Evolutionary conservation across 345 rosid genomes (phyloP).

Genomic region (Syzygium oleosum): DNA sequence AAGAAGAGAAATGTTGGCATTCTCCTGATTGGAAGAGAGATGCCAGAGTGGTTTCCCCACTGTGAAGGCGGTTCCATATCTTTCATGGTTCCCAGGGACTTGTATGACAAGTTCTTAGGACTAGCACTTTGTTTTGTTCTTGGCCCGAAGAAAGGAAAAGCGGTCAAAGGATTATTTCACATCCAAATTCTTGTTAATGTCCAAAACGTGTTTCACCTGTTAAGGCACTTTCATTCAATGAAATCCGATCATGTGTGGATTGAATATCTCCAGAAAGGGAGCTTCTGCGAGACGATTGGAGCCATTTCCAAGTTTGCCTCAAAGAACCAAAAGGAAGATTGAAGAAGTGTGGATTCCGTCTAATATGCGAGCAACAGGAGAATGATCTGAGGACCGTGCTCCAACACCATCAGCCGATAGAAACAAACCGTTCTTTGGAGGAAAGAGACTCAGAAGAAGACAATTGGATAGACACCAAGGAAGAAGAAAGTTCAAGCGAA

Average conservation of each 20-base stretch:
- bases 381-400: not conserved
- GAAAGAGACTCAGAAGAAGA: not conserved
- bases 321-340: not conserved
- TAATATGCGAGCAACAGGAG: not conserved
- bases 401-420: not conserved
- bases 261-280: fast-evolving
- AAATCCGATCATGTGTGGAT: not conserved
- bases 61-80: not conserved
- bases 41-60: not conserved
- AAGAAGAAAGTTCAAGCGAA: not conserved
- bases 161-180: not conserved
- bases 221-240: too few species aligned
- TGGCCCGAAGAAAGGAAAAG: not conserved
- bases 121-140: not conserved
- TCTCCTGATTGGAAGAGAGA: not conserved
- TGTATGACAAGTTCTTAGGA: not conserved
- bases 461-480: not conserved
- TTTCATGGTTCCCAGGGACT: not conserved
- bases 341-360: not conserved
- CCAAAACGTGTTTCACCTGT: fast-evolving
- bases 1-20: fast-evolving
- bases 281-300: not conserved
- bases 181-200: not conserved
- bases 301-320: not conserved
- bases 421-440: not conserved